phyloP scores from a whole-genome alignment of 2,329 filamentous ascomycete species.

The Fusarium mexicanum region DNA sequence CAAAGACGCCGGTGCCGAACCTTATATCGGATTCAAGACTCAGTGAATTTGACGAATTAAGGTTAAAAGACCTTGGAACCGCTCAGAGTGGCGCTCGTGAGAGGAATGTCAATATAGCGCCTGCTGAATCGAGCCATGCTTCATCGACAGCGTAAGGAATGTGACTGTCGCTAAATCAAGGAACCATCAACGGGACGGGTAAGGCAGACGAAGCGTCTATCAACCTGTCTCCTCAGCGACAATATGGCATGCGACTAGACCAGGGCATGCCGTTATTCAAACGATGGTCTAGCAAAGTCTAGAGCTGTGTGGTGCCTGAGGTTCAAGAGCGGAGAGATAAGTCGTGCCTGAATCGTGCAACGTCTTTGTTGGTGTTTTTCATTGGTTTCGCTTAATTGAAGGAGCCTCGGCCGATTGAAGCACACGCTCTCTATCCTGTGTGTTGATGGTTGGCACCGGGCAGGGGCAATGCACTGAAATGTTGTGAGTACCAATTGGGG shows the following conservation, averaged over 20 bases:
- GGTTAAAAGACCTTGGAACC: constrained; percentile 27
- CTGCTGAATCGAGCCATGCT: constrained; percentile 20
- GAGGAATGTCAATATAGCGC: constrained; percentile 33
- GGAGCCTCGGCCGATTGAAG: neutral
- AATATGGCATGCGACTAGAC: constrained; percentile 14
- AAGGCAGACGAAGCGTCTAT: constrained; percentile 23
- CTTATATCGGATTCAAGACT: constrained; percentile 28
- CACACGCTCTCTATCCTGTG: neutral
- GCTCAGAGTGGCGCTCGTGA: constrained; percentile 25
- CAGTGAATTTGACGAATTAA: constrained; percentile 29
- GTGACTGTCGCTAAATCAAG: constrained; percentile 38
- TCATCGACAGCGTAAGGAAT: constrained; percentile 36
- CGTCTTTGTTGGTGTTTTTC: neutral
- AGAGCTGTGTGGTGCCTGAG: constrained; percentile 4
- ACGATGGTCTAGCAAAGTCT: constrained; percentile 13
- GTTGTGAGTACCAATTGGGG: neutral
- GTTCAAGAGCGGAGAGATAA: neutral
- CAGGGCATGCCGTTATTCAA: constrained; percentile 11
- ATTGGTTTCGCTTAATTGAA: neutral
- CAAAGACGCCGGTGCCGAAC: constrained; percentile 31
- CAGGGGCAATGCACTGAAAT: neutral
- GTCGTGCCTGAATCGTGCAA: constrained; percentile 6
- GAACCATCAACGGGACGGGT: constrained; percentile 35
- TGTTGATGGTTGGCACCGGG: neutral
- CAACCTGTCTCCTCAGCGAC: constrained; percentile 13